phyloP scores from a whole-genome alignment of 2,329 filamentous ascomycete species.

The Capronia epimyces region DNA sequence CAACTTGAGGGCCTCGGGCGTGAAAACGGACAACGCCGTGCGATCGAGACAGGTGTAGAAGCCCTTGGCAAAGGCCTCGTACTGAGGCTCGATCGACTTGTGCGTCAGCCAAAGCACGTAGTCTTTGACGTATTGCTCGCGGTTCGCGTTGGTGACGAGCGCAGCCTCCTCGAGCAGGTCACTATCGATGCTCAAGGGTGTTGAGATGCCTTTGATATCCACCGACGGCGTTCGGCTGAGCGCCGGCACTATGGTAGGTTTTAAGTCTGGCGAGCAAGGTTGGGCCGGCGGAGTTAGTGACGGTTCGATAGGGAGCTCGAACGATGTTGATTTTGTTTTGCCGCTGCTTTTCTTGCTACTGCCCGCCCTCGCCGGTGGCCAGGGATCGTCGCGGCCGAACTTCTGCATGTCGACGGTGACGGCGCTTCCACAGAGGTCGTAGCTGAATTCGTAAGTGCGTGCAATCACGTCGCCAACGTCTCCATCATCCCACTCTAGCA shows the following conservation, averaged over 20 bases:
- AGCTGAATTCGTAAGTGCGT: constrained; percentile 80
- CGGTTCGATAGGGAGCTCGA: constrained; percentile 19
- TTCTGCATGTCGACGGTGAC: constrained; percentile 53
- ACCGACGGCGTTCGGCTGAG: constrained; percentile 18
- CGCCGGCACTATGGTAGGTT: constrained; percentile 9
- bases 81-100: constrained; percentile 70
- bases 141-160: constrained; percentile 75
- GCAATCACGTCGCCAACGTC: constrained; percentile 75
- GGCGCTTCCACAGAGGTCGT: constrained; percentile 51
- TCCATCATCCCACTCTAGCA: constrained; percentile 76
- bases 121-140: constrained; percentile 70
- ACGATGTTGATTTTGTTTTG: constrained; percentile 25
- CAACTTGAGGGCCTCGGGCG: constrained; percentile 63
- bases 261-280: not conserved
- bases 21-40: constrained; percentile 67
- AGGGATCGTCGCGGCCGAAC: constrained; percentile 29
- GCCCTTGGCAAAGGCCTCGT: constrained; percentile 71
- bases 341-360: constrained; percentile 8
- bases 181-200: constrained; percentile 19
- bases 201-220: constrained; percentile 19
- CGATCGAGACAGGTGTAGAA: constrained; percentile 70
- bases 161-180: constrained; percentile 49
- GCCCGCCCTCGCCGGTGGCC: constrained; percentile 6
- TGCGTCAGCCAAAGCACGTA: constrained; percentile 81
- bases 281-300: constrained; percentile 17